Percentiles rank a stretch among this genome's conserved stretches.
These are phyloP conservation scores for Emmonsia crescens DNA, from an alignment of 2,329 filamentous ascomycete genomes.

Conservation along the genomic window DNA sequence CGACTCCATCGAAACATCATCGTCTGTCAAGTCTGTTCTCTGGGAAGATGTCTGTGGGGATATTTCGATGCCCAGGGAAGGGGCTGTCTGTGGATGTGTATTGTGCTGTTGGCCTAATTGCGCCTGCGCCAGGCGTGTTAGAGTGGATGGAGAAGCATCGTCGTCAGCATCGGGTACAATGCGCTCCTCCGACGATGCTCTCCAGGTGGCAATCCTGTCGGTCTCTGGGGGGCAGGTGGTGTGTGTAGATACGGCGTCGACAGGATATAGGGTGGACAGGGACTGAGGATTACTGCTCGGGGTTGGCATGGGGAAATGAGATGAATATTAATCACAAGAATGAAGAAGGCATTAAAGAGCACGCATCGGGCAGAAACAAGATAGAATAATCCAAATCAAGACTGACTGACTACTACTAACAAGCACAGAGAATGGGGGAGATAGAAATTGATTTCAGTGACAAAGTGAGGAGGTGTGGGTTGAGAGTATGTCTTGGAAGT, in stretches of 20 bases:
- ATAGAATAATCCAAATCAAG: constrained; percentile 10
- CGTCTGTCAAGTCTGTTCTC: constrained; percentile 18
- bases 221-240: constrained; percentile 42
- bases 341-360: constrained; percentile 17
- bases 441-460: background rate
- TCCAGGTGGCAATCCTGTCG: constrained; percentile 25
- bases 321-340: constrained; percentile 12
- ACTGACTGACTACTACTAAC: background rate
- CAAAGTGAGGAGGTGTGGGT: background rate
- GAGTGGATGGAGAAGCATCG: constrained; percentile 19
- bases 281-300: constrained; percentile 35
- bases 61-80: constrained; percentile 19
- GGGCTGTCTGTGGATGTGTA: constrained; percentile 7
- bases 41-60: constrained; percentile 13
- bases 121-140: constrained; percentile 14
- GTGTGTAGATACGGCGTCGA: constrained; percentile 34
- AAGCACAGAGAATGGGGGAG: background rate
- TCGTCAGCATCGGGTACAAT: constrained; percentile 19
- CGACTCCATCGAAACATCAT: constrained; percentile 23
- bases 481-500: background rate
- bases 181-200: constrained; percentile 21
- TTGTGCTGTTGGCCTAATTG: constrained; percentile 3
- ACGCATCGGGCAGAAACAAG: constrained; percentile 26
- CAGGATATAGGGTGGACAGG: constrained; percentile 33
- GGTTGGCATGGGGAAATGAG: constrained; percentile 38